Evolutionary conservation across 1,284 basidiomycete species (phyloP).

Genomic region (Coriolopsis trogii): DNA sequence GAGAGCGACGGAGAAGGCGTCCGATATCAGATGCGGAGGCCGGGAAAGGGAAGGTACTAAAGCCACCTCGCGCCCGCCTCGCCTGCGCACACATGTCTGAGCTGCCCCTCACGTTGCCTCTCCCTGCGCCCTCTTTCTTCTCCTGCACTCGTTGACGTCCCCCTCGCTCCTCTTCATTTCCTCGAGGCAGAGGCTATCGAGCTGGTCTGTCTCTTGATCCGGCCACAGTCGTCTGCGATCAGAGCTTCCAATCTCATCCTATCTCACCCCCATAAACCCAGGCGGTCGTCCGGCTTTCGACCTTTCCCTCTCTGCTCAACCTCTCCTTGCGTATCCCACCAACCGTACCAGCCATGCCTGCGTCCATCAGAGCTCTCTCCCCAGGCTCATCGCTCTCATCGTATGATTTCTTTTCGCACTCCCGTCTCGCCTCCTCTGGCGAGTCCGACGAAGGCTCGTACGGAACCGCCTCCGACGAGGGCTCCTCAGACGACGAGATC

Average conservation of each 20-base stretch:
- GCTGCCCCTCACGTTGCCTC: constrained; percentile 1
- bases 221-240: constrained; percentile 12
- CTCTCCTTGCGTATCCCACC: constrained; percentile 5
- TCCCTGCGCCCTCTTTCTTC: too few species aligned
- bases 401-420: constrained; percentile 34
- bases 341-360: constrained; percentile 17
- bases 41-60: constrained; percentile 13
- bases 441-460: constrained; percentile 30
- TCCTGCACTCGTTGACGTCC: constrained; percentile 10
- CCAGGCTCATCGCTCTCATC: constrained; percentile 31
- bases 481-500: constrained; percentile 53
- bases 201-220: constrained; percentile 11
- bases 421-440: constrained; percentile 16
- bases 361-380: constrained; percentile 26
- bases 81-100: constrained; percentile 19
- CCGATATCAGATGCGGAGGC: constrained; percentile 11
- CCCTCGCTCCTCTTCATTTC: constrained; percentile 8
- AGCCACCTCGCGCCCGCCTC: constrained; percentile 13
- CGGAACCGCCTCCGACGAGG: constrained; percentile 27
- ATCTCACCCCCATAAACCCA: constrained; percentile 17
- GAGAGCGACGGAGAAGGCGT: constrained; percentile 1
- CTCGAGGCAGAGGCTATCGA: constrained; percentile 18
- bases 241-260: constrained; percentile 14
- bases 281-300: constrained; percentile 1
- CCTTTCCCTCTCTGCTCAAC: constrained; percentile 12